Base-by-base conservation (phyloP, 495 filamentous ascomycete genomes). In the Aspergillus haitiensis region DNA sequence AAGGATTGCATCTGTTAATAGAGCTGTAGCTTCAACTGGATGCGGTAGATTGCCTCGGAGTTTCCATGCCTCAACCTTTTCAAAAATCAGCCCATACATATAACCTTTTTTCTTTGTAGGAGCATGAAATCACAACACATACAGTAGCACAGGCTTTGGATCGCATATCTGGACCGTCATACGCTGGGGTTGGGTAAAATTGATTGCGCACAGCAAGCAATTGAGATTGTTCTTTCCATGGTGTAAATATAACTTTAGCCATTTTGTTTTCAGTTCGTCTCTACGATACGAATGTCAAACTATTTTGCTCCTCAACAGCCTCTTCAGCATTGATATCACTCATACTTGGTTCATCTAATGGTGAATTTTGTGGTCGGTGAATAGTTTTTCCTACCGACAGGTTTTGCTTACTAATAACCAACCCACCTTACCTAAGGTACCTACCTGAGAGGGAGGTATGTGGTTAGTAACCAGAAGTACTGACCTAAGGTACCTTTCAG, bases 21-120 rank as follows among this genome's bases (percentile, higher is more conserved):
- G 76, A 13, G 90, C 90, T 2, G 90, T 95, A 12, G 87, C 88
- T 73, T 93, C 90, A 53, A 95, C 83, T 62, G 90, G 78, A 74
- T 93, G 90, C 33, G 90, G 90, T 46, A 92, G 86, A 64, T 84
- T 85, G 55, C 89, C 89, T 62, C 89, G 85, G 12, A 84, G 52
- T 62, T 85, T 85, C 83, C 83, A 86, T 7, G 76, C 78, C 35
- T 68, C 72, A 18, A 84, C 79, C 81, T 84, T 47, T 34, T 7
- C 21, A 27, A n/a, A 35, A 39, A 50, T 18, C n/a, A 45, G 51
- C 47, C 31, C 32, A 44, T 47, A 16, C 53, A 48, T 13, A 42
- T 39, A 46, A 32, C 37, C 21, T 36, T 8, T 9, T 7, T 48
- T 10, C 11, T 33, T 13, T 39, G 8, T 27, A 36, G 47, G 18